Evolutionary conservation across 2,329 filamentous ascomycete species (phyloP).

Genomic region (Stagonosporopsis chrysanthemi): DNA sequence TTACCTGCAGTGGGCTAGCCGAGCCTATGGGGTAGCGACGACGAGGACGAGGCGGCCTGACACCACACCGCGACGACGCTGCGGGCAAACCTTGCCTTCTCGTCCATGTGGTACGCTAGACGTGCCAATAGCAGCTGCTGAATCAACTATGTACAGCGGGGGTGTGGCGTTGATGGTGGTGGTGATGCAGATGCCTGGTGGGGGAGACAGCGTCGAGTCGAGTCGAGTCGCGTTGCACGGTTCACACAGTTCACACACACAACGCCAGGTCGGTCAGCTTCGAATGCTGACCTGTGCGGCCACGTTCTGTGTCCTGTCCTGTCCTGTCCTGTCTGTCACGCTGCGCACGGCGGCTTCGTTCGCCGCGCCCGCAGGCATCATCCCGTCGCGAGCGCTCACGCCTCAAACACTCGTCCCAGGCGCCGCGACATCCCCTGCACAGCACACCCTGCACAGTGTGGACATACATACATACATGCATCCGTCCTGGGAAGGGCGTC

Average conservation of each 20-base stretch:
- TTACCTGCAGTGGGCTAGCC: slow-evolving; percentile 18
- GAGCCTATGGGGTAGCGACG: slow-evolving; percentile 11
- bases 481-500: slow-evolving; percentile 17
- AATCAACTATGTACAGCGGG: slow-evolving; percentile 11
- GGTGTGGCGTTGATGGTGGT: too few species aligned
- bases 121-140: slow-evolving; percentile 3
- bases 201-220: too few species aligned
- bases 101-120: slow-evolving; percentile 12
- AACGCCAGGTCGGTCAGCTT: slow-evolving; percentile 8
- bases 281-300: slow-evolving; percentile 13
- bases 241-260: too few species aligned
- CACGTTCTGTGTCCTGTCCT: slow-evolving; percentile 7
- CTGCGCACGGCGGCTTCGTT: background rate
- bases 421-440: slow-evolving; percentile 12
- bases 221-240: slow-evolving; percentile 2
- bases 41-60: slow-evolving; percentile 7
- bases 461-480: too few species aligned
- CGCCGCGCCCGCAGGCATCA: background rate
- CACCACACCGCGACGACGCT: background rate
- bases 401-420: slow-evolving; percentile 20
- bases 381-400: slow-evolving; percentile 1
- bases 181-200: too few species aligned
- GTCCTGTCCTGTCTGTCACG: too few species aligned
- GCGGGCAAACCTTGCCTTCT: background rate
- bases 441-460: too few species aligned